These are phyloP conservation scores for Stipa capillata DNA, from an alignment of 176 grass and related monocot species.

Conservation along the genomic window DNA sequence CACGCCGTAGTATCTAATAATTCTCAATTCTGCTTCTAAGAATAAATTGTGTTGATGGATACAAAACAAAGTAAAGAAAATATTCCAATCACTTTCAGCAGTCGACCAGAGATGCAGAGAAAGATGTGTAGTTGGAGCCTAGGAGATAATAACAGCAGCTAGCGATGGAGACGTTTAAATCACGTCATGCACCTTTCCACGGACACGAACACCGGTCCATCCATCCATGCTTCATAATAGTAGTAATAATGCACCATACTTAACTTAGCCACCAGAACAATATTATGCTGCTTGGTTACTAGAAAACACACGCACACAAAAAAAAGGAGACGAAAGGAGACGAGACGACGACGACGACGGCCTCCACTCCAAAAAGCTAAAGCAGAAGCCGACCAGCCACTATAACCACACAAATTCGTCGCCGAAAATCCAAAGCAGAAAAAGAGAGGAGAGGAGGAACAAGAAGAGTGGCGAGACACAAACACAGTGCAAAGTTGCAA, in stretches of 20 bases:
- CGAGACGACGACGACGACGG: conserved; percentile 23
- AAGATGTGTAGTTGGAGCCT: neutral
- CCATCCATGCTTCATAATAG: neutral
- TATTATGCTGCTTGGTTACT: neutral
- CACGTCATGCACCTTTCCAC: conserved; percentile 39
- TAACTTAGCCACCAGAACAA: neutral
- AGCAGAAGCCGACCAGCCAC: conserved; percentile 17
- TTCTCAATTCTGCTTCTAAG: neutral
- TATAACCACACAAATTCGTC: conserved; percentile 35
- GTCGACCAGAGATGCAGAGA: neutral
- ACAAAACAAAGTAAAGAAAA: neutral
- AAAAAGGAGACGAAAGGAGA: neutral
- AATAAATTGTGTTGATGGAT: no score
- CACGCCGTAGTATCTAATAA: neutral
- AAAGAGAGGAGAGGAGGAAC: neutral
- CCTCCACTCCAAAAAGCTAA: conserved; percentile 23
- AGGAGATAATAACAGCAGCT: neutral
- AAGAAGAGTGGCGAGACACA: neutral
- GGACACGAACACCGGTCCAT: neutral
- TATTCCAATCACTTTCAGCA: neutral
- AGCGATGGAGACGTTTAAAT: conserved; percentile 28
- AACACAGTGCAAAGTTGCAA: neutral
- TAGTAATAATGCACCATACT: neutral
- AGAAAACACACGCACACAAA: neutral
- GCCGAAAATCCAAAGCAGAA: neutral